A percentile compares a stretch with the other conserved stretches of the same genome.
Conservation (phyloP, 345 rosid genomes). For the Euphorbia peplus region DNA sequence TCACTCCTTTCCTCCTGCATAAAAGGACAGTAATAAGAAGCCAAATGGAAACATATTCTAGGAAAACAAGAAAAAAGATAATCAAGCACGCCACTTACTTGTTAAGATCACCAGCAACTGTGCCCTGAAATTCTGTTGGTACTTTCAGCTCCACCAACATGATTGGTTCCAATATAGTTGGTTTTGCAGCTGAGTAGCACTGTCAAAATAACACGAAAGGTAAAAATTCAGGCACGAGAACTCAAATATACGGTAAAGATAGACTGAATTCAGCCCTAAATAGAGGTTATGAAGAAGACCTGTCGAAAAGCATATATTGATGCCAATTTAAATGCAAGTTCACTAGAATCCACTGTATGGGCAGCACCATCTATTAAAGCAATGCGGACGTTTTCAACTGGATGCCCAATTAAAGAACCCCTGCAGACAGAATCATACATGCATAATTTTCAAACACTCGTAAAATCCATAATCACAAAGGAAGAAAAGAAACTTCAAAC, state of each 20-base stretch:
- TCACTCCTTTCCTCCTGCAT: slow-evolving; percentile 92
- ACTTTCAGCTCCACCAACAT: slow-evolving; percentile 95
- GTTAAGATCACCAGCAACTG: slow-evolving; percentile 94
- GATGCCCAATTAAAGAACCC: slow-evolving; percentile 95
- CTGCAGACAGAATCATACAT: slow-evolving; percentile 33
- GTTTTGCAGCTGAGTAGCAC: slow-evolving; percentile 84
- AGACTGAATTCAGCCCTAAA: neutral
- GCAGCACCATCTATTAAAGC: slow-evolving; percentile 93
- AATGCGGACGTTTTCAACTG: slow-evolving; percentile 82
- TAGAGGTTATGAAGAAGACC: slow-evolving; percentile 28
- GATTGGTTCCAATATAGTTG: slow-evolving; percentile 90
- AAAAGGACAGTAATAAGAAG: neutral
- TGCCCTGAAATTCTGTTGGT: slow-evolving; percentile 96
- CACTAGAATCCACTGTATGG: slow-evolving; percentile 96
- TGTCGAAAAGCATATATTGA: slow-evolving; percentile 97
- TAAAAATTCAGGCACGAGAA: neutral
- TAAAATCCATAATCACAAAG: neutral
- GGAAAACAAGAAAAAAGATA: neutral
- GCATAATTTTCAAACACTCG: neutral
- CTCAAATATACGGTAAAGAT: neutral
- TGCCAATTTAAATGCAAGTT: slow-evolving; percentile 95
- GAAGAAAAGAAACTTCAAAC: neutral
- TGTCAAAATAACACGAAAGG: slow-evolving; percentile 21
- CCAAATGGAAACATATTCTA: neutral
- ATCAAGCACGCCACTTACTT: slow-evolving; percentile 45